phyloP scores from a whole-genome alignment of 1,284 basidiomycete genomes.

The Apiotrichum brassicae region DNA sequence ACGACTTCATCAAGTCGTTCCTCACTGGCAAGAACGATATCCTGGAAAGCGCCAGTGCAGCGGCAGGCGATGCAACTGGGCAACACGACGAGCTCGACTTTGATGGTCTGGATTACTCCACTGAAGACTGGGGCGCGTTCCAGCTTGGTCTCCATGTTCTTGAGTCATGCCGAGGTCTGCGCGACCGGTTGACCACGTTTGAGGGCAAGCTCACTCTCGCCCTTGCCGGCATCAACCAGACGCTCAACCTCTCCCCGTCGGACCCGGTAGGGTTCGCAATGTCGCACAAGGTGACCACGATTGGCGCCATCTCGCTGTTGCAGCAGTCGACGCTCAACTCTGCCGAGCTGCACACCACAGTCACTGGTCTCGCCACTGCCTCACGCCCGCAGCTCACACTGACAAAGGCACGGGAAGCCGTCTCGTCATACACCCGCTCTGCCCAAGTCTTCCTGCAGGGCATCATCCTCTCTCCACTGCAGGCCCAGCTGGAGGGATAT shows the following conservation, averaged over 20 bases:
- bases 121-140: slow-evolving; percentile 78
- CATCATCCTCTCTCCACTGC: slow-evolving; percentile 78
- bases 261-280: slow-evolving; percentile 49
- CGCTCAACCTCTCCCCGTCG: slow-evolving; percentile 55
- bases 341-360: slow-evolving; percentile 61
- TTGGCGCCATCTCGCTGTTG: slow-evolving; percentile 65
- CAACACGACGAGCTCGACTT: slow-evolving; percentile 33
- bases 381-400: slow-evolving; percentile 50
- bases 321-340: slow-evolving; percentile 77
- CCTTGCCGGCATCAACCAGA: slow-evolving; percentile 56
- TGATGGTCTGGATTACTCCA: slow-evolving; percentile 61
- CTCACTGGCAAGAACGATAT: slow-evolving; percentile 55
- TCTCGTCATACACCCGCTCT: slow-evolving; percentile 62
- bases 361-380: slow-evolving; percentile 39
- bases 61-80: background rate
- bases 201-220: slow-evolving; percentile 60
- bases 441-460: slow-evolving; percentile 72
- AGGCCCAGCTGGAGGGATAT: slow-evolving; percentile 67
- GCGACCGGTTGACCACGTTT: slow-evolving; percentile 60
- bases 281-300: slow-evolving; percentile 48
- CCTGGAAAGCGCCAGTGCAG: slow-evolving; percentile 7
- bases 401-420: slow-evolving; percentile 54
- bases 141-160: slow-evolving; percentile 76
- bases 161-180: slow-evolving; percentile 63
- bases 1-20: slow-evolving; percentile 63